These are phyloP conservation scores for Ophiostoma australiae DNA, from an alignment of 2,329 filamentous ascomycete species.

Conservation along the genomic window DNA sequence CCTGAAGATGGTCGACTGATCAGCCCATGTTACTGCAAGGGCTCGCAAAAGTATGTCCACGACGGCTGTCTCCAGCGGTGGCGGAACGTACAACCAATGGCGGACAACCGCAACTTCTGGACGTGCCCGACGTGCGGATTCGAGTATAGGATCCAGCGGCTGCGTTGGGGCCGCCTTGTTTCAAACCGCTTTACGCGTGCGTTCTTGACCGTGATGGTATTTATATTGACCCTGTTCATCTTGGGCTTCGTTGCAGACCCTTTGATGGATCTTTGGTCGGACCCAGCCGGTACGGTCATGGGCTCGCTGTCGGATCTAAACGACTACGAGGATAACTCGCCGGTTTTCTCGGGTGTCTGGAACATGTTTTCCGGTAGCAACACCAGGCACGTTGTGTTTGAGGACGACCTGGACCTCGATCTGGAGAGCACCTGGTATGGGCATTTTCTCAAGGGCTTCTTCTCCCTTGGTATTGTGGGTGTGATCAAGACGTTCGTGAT, in stretches of 20 bases:
- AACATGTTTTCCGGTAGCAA: conserved; percentile 9
- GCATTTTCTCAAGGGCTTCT: conserved; percentile 84
- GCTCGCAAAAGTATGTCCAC: conserved; percentile 89
- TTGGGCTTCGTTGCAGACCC: conserved; percentile 91
- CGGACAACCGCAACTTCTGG: conserved; percentile 65
- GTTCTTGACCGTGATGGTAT: conserved; percentile 64
- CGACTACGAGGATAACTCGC: conserved; percentile 35
- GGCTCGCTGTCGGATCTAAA: conserved; percentile 46
- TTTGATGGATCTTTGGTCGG: conserved; percentile 81
- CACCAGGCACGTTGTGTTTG: conserved; percentile 44
- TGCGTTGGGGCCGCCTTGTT: conserved; percentile 68
- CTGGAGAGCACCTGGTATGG: conserved; percentile 56
- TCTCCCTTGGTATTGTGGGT: conserved; percentile 82
- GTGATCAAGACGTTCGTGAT: conserved; percentile 75
- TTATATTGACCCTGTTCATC: conserved; percentile 68
- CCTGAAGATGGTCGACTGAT: conserved; percentile 71
- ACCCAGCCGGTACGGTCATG: conserved; percentile 62
- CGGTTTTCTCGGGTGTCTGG: background rate
- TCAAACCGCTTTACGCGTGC: conserved; percentile 64
- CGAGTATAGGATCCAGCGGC: conserved; percentile 69
- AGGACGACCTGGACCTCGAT: background rate
- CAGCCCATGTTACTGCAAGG: conserved; percentile 89
- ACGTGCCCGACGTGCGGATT: conserved; percentile 85
- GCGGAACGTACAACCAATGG: conserved; percentile 65
- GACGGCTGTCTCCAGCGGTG: conserved; percentile 82